Evolutionary conservation across 176 grass and related monocot species (phyloP).

Genomic region (Chrysopogon serrulatus): DNA sequence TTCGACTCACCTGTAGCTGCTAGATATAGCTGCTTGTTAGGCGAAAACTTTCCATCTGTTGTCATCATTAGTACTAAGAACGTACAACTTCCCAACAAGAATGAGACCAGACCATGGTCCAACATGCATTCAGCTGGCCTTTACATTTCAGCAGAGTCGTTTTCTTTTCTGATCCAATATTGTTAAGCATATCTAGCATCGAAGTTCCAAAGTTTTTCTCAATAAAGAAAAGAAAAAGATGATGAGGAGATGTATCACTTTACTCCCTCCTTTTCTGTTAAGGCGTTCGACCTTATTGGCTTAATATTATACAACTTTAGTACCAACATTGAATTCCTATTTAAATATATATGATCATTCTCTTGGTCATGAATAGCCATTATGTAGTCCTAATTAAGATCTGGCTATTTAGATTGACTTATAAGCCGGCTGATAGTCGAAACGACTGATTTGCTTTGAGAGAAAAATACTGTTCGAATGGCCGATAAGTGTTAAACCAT

Average conservation of each 20-base stretch:
- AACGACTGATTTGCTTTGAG: too few species aligned
- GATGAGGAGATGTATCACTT: neutral
- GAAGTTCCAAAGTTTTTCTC: neutral
- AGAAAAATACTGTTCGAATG: too few species aligned
- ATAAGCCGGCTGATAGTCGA: too few species aligned
- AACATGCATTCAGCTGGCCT: slow-evolving; percentile 11
- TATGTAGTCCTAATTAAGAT: neutral
- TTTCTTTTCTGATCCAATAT: neutral
- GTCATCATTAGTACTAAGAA: slow-evolving; percentile 4
- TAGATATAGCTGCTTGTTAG: neutral
- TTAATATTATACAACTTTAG: neutral
- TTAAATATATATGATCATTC: neutral
- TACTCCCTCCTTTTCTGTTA: too few species aligned
- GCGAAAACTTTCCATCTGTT: neutral
- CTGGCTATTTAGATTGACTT: too few species aligned
- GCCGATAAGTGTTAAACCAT: neutral
- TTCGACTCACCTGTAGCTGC: slow-evolving; percentile 1
- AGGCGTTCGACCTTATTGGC: neutral
- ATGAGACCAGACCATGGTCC: neutral
- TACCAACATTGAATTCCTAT: neutral
- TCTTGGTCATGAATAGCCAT: neutral
- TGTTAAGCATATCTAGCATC: neutral
- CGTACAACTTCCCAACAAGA: neutral
- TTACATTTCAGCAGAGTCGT: neutral
- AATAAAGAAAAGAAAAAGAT: neutral